phyloP scores from a whole-genome alignment of 129 eudicot species.

The Pulicaria dysenterica region DNA sequence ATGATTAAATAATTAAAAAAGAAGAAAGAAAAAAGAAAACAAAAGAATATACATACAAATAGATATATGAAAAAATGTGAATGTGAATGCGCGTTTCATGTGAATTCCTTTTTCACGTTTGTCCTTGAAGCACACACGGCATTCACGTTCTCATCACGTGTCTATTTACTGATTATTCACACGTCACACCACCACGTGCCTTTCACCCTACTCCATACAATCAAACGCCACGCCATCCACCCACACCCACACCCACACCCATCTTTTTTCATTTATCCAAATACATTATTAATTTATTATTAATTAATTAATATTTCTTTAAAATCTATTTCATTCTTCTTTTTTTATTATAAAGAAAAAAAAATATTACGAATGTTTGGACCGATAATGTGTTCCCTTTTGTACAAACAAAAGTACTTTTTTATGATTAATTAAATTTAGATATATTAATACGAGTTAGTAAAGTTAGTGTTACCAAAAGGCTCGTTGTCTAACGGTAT shows the following conservation, averaged over 20 bases:
- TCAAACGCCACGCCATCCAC: constrained; percentile 1
- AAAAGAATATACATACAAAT: constrained; percentile 18
- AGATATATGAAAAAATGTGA: too few species aligned
- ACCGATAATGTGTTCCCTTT: too few species aligned
- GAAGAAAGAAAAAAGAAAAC: neutral
- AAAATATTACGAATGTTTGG: neutral
- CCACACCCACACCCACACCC: neutral
- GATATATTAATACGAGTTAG: too few species aligned
- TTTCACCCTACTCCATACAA: constrained; percentile 30
- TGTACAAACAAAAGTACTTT: too few species aligned
- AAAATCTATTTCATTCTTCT: neutral
- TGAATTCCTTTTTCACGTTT: constrained; percentile 39
- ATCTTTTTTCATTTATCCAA: neutral
- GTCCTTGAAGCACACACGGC: constrained; percentile 42
- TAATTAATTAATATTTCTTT: neutral
- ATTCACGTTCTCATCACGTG: constrained; percentile 48
- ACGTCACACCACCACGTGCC: constrained; percentile 52
- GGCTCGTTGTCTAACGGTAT: too few species aligned
- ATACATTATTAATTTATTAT: neutral
- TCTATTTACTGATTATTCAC: constrained; percentile 33
- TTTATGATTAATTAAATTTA: too few species aligned
- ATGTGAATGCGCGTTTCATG: constrained; percentile 36
- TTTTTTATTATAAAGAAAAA: neutral
- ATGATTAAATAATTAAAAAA: neutral
- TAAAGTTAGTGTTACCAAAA: too few species aligned